Conservation (phyloP, 768 basidiomycete species). For the Leccinum variicolor region DNA sequence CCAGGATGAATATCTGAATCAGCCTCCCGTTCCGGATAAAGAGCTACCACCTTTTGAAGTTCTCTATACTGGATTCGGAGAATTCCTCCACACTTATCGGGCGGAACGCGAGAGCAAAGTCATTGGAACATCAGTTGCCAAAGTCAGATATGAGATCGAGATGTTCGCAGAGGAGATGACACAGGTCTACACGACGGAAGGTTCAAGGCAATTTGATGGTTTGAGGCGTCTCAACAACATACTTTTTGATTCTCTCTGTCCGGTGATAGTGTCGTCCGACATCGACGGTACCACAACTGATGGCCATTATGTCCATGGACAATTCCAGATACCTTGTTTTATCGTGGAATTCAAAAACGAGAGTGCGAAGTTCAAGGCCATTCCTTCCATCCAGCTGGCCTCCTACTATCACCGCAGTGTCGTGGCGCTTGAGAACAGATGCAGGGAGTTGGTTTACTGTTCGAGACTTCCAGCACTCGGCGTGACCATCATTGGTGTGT, state of each 20-base stretch:
- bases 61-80: not conserved
- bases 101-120: not conserved
- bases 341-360: not conserved
- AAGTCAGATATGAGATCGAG: not conserved
- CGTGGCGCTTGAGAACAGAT: no score
- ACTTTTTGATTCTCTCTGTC: not conserved
- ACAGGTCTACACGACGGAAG: not conserved
- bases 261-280: not conserved
- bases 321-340: not conserved
- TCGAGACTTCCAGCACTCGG: not conserved
- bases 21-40: not conserved
- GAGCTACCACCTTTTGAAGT: not conserved
- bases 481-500: not conserved
- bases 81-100: not conserved
- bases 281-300: not conserved
- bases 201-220: not conserved
- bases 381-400: not conserved
- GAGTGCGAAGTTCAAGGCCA: not conserved
- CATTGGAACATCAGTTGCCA: not conserved
- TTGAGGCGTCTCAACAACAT: not conserved
- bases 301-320: not conserved
- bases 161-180: not conserved
- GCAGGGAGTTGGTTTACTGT: not conserved
- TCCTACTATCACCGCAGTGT: not conserved
- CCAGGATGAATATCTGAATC: not conserved